These are phyloP conservation scores for Boechera divaricarpa DNA, from an alignment of 345 rosid species.

Conservation along the genomic window DNA sequence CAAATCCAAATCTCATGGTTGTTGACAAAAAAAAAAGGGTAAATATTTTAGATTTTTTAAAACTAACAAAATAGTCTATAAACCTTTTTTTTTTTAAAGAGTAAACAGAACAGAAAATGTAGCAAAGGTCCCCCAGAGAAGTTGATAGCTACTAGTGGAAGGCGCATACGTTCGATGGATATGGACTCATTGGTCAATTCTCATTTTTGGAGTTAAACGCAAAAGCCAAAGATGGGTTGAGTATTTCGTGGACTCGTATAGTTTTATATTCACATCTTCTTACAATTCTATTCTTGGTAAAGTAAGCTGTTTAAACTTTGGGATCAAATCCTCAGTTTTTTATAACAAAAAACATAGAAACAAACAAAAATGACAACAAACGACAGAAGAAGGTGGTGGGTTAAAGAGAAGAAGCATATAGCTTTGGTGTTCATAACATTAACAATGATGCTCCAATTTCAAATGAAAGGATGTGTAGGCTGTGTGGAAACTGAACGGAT, in stretches of 20 bases:
- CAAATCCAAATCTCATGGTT: too few species aligned
- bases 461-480: slow-evolving; percentile 1
- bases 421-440: slow-evolving; percentile 24
- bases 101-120: not conserved
- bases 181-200: slow-evolving; percentile 23
- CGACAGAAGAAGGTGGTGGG: slow-evolving; percentile 7
- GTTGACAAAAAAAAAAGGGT: too few species aligned
- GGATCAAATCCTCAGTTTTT: not conserved
- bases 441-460: slow-evolving; percentile 25
- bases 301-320: slow-evolving; percentile 5
- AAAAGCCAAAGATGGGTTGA: slow-evolving; percentile 24
- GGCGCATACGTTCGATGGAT: slow-evolving; percentile 9
- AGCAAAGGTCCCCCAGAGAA: not conserved
- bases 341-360: not conserved
- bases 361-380: not conserved
- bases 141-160: not conserved
- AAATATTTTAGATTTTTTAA: too few species aligned
- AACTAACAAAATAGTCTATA: too few species aligned
- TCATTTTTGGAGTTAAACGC: not conserved
- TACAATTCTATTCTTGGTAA: not conserved
- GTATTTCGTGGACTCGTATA: not conserved
- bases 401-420: not conserved
- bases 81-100: too few species aligned
- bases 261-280: slow-evolving; percentile 24
- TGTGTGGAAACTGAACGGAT: slow-evolving; percentile 32